These are phyloP conservation scores for Aureobasidium sp. DNA, from an alignment of 2,329 filamentous ascomycete genomes.

Conservation along the genomic window DNA sequence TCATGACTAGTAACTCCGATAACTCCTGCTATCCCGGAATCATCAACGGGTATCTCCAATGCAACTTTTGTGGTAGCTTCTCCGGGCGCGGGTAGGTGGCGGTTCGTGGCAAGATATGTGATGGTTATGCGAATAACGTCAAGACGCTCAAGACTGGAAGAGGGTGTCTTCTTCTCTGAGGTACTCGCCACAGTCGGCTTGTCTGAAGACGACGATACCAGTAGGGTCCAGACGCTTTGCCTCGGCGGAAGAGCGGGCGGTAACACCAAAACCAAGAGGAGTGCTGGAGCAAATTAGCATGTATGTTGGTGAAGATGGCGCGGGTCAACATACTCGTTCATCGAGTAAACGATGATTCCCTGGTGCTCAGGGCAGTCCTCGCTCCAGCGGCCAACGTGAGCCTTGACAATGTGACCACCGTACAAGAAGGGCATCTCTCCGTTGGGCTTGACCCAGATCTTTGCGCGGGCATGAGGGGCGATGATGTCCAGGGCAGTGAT, in stretches of 20 bases:
- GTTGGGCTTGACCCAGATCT: constrained; percentile 94
- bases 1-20: not conserved
- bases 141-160: constrained; percentile 46
- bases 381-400: constrained; percentile 74
- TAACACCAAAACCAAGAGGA: constrained; percentile 79
- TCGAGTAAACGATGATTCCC: constrained; percentile 81
- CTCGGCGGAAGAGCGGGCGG: constrained; percentile 79
- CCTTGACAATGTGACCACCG: constrained; percentile 81
- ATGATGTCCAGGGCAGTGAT: constrained; percentile 88
- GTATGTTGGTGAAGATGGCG: constrained; percentile 21
- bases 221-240: constrained; percentile 82
- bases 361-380: constrained; percentile 92
- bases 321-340: constrained; percentile 63
- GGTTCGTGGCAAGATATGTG: not conserved
- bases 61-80: not conserved
- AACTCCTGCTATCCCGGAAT: constrained; percentile 5
- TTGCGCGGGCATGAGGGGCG: constrained; percentile 85
- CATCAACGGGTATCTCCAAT: constrained; percentile 10
- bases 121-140: not conserved
- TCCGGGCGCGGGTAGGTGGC: constrained; percentile 1
- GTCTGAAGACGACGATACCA: constrained; percentile 79
- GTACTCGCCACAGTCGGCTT: constrained; percentile 93
- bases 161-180: constrained; percentile 70
- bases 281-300: constrained; percentile 16
- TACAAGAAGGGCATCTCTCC: constrained; percentile 98